Percentiles rank a stretch among this genome's conserved stretches.
Evolutionary conservation across 495 filamentous ascomycete species (phyloP).

Genomic region (Neurospora tetrasperma): DNA sequence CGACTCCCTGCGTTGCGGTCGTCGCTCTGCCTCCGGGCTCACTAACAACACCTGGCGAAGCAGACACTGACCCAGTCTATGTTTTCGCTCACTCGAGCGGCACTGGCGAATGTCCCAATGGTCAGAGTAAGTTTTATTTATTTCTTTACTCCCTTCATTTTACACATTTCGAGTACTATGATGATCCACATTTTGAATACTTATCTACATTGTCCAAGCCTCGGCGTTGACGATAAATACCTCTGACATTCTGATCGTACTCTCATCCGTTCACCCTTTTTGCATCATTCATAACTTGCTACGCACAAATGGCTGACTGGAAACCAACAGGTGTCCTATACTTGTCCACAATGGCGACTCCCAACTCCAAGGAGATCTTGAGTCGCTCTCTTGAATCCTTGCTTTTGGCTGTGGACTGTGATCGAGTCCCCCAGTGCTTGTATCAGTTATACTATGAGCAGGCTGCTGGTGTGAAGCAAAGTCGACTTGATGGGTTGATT

Average conservation of each 20-base stretch:
- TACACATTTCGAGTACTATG: slow-evolving; percentile 29
- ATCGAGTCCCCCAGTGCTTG: slow-evolving; percentile 30
- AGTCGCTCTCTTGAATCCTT: slow-evolving; percentile 46
- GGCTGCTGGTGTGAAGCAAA: slow-evolving; percentile 13
- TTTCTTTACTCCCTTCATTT: slow-evolving; percentile 8
- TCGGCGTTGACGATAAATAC: slow-evolving; percentile 72
- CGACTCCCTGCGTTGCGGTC: slow-evolving; percentile 62
- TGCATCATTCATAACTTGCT: slow-evolving; percentile 1
- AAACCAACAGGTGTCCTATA: slow-evolving; percentile 58
- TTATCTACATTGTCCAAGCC: slow-evolving; percentile 99
- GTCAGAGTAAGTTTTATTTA: slow-evolving; percentile 63
- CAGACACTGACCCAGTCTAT: slow-evolving; percentile 50
- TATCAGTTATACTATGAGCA: slow-evolving; percentile 59
- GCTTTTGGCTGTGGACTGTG: slow-evolving; percentile 30
- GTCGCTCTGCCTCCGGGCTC: slow-evolving; percentile 55
- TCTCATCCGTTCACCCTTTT: slow-evolving; percentile 22
- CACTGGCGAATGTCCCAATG: slow-evolving; percentile 74
- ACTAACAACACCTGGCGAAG: slow-evolving; percentile 20
- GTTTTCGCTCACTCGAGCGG: slow-evolving; percentile 72
- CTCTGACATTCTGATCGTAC: slow-evolving; percentile 79
- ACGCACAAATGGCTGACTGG: slow-evolving; percentile 35
- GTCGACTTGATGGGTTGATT: slow-evolving; percentile 19
- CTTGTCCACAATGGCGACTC: slow-evolving; percentile 39
- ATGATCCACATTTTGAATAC: slow-evolving; percentile 84
- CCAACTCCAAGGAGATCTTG: slow-evolving; percentile 33